Evolutionary conservation across 192 early-diverging fungal genomes (phyloP).

Genomic region (Coemansia asiatica): DNA sequence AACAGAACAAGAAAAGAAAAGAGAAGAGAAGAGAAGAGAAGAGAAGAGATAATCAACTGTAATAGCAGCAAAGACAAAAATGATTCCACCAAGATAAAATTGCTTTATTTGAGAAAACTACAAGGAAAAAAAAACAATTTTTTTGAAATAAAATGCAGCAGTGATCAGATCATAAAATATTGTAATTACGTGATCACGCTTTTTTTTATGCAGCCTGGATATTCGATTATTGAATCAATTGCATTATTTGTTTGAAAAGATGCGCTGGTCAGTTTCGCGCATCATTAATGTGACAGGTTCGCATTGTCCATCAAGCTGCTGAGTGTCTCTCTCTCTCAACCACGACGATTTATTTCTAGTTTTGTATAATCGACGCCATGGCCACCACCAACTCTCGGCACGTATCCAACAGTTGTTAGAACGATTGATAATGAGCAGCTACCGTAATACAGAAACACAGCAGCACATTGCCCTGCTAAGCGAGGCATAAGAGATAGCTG

Average conservation of each 20-base stretch:
- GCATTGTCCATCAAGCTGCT: not conserved
- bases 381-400: constrained; percentile 45
- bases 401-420: constrained; percentile 25
- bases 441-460: not conserved
- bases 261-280: too few relatives aligned
- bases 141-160: not conserved
- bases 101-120: not conserved
- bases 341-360: constrained; percentile 25
- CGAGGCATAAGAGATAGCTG: not conserved
- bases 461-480: too few relatives aligned
- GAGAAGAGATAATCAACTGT: not conserved
- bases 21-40: too few relatives aligned
- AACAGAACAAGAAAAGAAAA: too few relatives aligned
- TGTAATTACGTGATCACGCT: too few relatives aligned
- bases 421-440: not conserved
- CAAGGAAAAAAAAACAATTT: constrained; percentile 6
- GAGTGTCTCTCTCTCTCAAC: constrained; percentile 23
- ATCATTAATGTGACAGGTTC: not conserved
- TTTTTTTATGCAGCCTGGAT: not conserved
- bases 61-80: not conserved
- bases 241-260: too few relatives aligned
- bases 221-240: not conserved
- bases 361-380: constrained; percentile 38
- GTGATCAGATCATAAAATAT: too few relatives aligned
- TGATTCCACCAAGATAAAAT: not conserved